Evolutionary conservation across 257 asterid species (phyloP), one percentile per base, ranked within the genome.

Genomic region (Osmanthus fragrans): DNA sequence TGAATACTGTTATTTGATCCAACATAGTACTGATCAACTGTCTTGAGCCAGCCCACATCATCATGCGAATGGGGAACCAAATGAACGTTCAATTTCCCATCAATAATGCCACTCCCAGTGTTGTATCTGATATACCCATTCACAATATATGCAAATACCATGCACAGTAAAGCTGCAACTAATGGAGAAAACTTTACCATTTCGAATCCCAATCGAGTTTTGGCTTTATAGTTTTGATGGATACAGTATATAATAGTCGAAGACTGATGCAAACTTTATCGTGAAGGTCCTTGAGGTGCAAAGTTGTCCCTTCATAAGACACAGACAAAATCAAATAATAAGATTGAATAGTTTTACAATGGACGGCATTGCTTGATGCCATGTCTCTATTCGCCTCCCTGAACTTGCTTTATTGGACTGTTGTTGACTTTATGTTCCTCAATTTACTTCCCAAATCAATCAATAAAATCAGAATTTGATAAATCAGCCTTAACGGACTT

Each of bases 1-100:
- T 90, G 98, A 80, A 94, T 92, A 51, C 80, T 71, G 85, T 88
- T 94, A 76, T 94, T 94, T 29, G 97, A 89, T 72, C 97, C 98
- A 86, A 89, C 91, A 73, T 90, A 94, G 89, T 94, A 94, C 88
- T 94, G 98, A 89, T 92, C 98, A 82, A 94, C 1, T 0, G 97
- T 94, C 84, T 94, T 94, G 70, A 94, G 90, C 98, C 98, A 94
- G 33, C 98, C 98, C 68, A 94, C 97, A 73, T 94, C 98, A 79
- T 94, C 96, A 63, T 94, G 98, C 12, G 96, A 80, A 79, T 94
- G 98, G 66, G 98, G 85, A 84, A 92, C 98, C 87, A 94, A 86
- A 76, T 94, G 97, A 70, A 94, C 98, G 79, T 94, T 94, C 91
- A 94, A 68, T 82, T 90, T 94, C 33, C 90, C 91, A 73, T 82